These are phyloP conservation scores for Penicillium coffeae DNA, from an alignment of 495 filamentous ascomycete species.

Conservation along the genomic window DNA sequence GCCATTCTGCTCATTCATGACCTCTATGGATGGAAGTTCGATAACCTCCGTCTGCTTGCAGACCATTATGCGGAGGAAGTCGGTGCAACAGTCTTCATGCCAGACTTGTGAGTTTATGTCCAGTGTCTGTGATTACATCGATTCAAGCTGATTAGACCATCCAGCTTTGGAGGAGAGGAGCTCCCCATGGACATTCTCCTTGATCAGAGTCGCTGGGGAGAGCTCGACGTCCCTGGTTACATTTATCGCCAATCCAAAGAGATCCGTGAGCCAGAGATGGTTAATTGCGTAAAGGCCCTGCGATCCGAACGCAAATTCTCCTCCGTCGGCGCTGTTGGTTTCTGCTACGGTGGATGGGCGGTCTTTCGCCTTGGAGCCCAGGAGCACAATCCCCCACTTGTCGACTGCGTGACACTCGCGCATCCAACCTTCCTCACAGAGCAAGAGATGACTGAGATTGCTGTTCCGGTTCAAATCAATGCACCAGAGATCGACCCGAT, in stretches of 20 bases:
- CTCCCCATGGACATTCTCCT: background rate
- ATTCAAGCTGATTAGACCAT: background rate
- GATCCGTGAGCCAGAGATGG: background rate
- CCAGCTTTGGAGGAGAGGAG: background rate
- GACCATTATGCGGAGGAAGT: background rate
- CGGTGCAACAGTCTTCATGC: background rate
- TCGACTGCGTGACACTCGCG: background rate
- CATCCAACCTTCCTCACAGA: background rate
- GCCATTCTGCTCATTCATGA: background rate
- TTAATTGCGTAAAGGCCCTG: background rate
- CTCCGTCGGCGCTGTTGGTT: background rate
- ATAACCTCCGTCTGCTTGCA: background rate
- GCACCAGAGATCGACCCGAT: background rate
- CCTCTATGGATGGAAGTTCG: background rate
- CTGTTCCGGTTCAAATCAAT: background rate
- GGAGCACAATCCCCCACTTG: background rate
- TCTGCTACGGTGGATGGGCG: conserved; percentile 54
- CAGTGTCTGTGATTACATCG: background rate
- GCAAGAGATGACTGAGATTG: background rate
- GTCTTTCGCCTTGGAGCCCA: background rate
- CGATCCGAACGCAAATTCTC: background rate
- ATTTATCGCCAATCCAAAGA: background rate
- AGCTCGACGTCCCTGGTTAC: background rate
- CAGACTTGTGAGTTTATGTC: background rate
- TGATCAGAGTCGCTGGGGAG: background rate